phyloP scores from a whole-genome alignment of 208 protist species.

The Blechomonas ayalai region DNA sequence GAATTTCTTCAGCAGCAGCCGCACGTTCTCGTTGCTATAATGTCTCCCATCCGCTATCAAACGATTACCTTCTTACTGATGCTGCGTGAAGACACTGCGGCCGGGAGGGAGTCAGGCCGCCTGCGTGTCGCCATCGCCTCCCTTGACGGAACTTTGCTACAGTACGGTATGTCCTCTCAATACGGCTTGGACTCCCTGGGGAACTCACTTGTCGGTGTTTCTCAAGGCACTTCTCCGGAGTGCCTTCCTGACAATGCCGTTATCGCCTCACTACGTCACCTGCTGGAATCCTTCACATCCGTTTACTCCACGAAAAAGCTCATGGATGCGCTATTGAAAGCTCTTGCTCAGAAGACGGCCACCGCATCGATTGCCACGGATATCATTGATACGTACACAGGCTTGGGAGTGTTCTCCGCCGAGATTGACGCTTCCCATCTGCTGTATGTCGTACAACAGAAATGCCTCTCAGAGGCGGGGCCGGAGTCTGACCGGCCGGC shows the following conservation, averaged over 20 bases:
- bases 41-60: conserved; percentile 31
- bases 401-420: conserved; percentile 36
- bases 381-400: conserved; percentile 14
- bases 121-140: conserved; percentile 38
- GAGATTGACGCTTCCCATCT: conserved; percentile 72
- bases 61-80: conserved; percentile 23
- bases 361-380: conserved; percentile 16
- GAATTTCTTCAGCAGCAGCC: no score
- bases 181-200: no score
- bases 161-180: conserved; percentile 44
- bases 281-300: conserved; percentile 47
- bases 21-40: conserved; percentile 23
- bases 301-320: conserved; percentile 37
- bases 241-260: conserved; percentile 27
- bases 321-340: conserved; percentile 3
- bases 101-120: conserved; percentile 5
- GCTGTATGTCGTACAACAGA: conserved; percentile 25
- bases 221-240: conserved; percentile 10
- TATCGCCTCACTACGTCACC: conserved; percentile 30
- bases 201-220: no score
- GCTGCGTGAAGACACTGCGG: conserved; percentile 22
- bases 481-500: no score
- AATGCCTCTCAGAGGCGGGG: not conserved
- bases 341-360: not conserved
- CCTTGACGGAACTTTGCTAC: conserved; percentile 39